Evolutionary conservation across 148 eudicot genomes (phyloP), one percentile per base, ranked within the genome.

Genomic region (Vaccinium corymbosum): DNA sequence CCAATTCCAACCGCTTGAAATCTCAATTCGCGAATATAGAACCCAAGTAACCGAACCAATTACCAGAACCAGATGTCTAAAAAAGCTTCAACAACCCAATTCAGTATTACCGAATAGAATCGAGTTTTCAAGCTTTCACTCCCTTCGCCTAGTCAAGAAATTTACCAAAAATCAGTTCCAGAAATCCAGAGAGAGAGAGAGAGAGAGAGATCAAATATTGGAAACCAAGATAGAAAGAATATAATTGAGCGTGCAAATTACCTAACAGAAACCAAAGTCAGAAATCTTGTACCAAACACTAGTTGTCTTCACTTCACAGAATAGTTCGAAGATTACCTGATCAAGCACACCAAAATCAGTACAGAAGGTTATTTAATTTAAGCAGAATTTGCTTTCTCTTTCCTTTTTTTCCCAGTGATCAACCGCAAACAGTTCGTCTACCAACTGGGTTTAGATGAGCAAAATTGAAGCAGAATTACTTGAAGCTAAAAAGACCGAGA

Each of bases 261-360:
- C 85, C 88, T 64, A 83, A 27, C 72, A 79, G 79, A 77, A 71
- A 73, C 55, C 53, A 35, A 80, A 51, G 6, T 66, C 81, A 84
- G 6, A 50, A 83, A 32, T 77, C 51, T 27, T 5, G 53, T 76
- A 70, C 35, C 51, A 42, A 64, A 86, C 48, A 77, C 83, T 29
- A 11, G 78, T 20, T 32, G 35, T 13, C 79, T 72, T 82, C 53
- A 53, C 16, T 68, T 27, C 73, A 25, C 73, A 51, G 52, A 51
- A 48, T 27, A 68, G 73, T n/a, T 32, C 19, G 9, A 42, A 20
- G 74, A 78, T 32, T 6, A 75, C 83, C 80, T 56, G 72, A 70
- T 83, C n/a, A 85, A 53, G 72, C 77, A 80, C 55, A 83, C 17
- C n/a, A 56, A 53, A 62, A 70, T 29, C 49, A 79, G 49, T 17